Percentiles rank a stretch among this genome's conserved stretches.
phyloP scores from a whole-genome alignment of 768 basidiomycete species.

The Pleurotus sapidus region DNA sequence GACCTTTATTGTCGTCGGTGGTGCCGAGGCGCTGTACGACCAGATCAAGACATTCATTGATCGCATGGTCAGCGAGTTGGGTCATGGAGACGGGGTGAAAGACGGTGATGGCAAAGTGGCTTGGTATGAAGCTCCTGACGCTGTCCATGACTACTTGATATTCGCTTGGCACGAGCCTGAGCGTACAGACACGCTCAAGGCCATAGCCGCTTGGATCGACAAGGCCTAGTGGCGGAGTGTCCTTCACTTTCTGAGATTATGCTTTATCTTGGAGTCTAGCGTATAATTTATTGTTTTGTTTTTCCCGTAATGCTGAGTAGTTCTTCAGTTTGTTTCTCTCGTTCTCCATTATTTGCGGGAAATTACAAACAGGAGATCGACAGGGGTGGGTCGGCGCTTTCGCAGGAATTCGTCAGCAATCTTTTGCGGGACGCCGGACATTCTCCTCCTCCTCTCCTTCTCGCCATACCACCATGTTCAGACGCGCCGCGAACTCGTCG shows the following conservation, averaged over 20 bases:
- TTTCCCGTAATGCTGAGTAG: background rate
- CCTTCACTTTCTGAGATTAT: background rate
- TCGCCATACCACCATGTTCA: slow-evolving; percentile 40
- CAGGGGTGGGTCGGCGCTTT: background rate
- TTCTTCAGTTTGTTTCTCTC: background rate
- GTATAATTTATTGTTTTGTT: background rate
- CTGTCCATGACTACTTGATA: slow-evolving; percentile 50
- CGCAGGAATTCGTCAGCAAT: slow-evolving; percentile 10
- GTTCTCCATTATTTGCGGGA: background rate
- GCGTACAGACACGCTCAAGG: slow-evolving; percentile 41
- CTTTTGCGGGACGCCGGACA: slow-evolving; percentile 9
- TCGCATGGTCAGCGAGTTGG: slow-evolving; percentile 51
- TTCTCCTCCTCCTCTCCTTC: slow-evolving; percentile 5
- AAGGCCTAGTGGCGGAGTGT: background rate
- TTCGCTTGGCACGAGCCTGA: slow-evolving; percentile 54
- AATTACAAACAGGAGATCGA: background rate
- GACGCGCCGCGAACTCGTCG: slow-evolving; percentile 49
- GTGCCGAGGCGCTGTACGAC: slow-evolving; percentile 58
- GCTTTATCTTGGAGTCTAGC: background rate
- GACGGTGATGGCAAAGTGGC: slow-evolving; percentile 39
- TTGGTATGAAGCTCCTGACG: slow-evolving; percentile 50
- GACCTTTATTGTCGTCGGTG: slow-evolving; percentile 58
- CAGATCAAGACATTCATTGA: slow-evolving; percentile 40
- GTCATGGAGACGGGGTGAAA: slow-evolving; percentile 35
- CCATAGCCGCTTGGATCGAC: slow-evolving; percentile 47